phyloP scores from a whole-genome alignment of 768 basidiomycete genomes.

The Crepidotus variabilis region DNA sequence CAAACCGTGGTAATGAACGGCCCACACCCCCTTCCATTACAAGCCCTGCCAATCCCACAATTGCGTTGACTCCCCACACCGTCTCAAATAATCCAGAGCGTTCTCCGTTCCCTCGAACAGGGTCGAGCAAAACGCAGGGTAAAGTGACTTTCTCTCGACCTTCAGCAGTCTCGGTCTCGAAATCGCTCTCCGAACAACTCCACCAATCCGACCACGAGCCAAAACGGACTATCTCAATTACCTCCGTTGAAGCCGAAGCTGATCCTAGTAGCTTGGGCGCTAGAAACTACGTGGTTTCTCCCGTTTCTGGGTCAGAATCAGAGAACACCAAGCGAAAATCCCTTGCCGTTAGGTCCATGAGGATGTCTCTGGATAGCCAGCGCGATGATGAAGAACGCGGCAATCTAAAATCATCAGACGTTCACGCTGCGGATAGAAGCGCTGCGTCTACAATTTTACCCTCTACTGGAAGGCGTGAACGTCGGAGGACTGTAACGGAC shows the following conservation, averaged over 20 bases:
- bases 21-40: slow-evolving; percentile 48
- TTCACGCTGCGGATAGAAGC: slow-evolving; percentile 38
- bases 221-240: slow-evolving; percentile 24
- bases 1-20: slow-evolving; percentile 35
- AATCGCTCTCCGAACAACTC: slow-evolving; percentile 53
- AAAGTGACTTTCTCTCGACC: slow-evolving; percentile 67
- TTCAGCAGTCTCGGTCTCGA: slow-evolving; percentile 45
- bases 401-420: slow-evolving; percentile 15
- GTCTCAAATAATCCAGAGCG: slow-evolving; percentile 44
- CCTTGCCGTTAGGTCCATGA: slow-evolving; percentile 31
- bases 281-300: neutral
- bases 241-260: neutral
- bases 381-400: slow-evolving; percentile 10
- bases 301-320: slow-evolving; percentile 35
- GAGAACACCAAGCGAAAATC: slow-evolving; percentile 45
- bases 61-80: slow-evolving; percentile 63
- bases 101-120: slow-evolving; percentile 32
- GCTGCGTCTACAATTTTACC: slow-evolving; percentile 28
- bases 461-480: slow-evolving; percentile 25
- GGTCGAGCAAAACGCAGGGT: slow-evolving; percentile 45
- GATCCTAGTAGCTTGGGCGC: neutral
- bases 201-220: slow-evolving; percentile 39
- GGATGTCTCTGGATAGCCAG: slow-evolving; percentile 43
- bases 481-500: slow-evolving; percentile 36
- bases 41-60: slow-evolving; percentile 55